phyloP scores from a whole-genome alignment of 129 eudicot genomes.

The Chrysanthemum seticuspe region DNA sequence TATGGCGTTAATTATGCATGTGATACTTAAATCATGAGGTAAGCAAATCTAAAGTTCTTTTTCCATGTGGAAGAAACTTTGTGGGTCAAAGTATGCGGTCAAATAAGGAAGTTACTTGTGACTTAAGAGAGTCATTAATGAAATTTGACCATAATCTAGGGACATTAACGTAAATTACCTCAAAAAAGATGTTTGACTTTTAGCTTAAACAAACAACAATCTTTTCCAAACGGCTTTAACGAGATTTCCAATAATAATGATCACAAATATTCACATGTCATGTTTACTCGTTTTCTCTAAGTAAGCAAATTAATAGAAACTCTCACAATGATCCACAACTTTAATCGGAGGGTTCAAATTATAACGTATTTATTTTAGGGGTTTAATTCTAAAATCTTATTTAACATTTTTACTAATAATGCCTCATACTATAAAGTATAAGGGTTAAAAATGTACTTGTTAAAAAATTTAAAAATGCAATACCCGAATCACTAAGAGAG shows the following conservation, averaged over 20 bases:
- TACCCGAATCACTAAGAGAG: too few species aligned
- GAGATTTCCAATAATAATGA: slow-evolving; percentile 16
- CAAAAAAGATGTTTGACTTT: slow-evolving; percentile 12
- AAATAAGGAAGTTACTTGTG: slow-evolving; percentile 25
- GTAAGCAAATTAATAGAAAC: slow-evolving; percentile 23
- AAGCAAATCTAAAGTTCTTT: neutral
- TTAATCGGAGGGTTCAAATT: too few species aligned
- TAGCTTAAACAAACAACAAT: slow-evolving; percentile 4
- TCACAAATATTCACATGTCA: slow-evolving; percentile 19
- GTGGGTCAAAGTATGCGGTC: slow-evolving; percentile 19
- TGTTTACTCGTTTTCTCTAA: slow-evolving; percentile 27
- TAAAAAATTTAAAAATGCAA: too few species aligned
- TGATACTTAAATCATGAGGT: neutral
- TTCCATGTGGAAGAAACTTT: neutral
- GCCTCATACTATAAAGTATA: too few species aligned
- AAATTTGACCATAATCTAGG: slow-evolving; percentile 19
- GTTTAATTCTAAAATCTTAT: too few species aligned
- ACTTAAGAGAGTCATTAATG: slow-evolving; percentile 21
- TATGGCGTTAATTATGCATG: neutral
- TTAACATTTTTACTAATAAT: too few species aligned
- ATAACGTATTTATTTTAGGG: too few species aligned
- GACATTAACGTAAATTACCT: slow-evolving; percentile 16
- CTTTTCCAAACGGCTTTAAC: slow-evolving; percentile 19
- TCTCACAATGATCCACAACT: neutral
- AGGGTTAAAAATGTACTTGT: too few species aligned